A percentile compares a stretch with the other conserved stretches of the same genome.
These are phyloP conservation scores for Musa troglodytarum DNA, from an alignment of 176 grass and related monocot species.

Conservation along the genomic window DNA sequence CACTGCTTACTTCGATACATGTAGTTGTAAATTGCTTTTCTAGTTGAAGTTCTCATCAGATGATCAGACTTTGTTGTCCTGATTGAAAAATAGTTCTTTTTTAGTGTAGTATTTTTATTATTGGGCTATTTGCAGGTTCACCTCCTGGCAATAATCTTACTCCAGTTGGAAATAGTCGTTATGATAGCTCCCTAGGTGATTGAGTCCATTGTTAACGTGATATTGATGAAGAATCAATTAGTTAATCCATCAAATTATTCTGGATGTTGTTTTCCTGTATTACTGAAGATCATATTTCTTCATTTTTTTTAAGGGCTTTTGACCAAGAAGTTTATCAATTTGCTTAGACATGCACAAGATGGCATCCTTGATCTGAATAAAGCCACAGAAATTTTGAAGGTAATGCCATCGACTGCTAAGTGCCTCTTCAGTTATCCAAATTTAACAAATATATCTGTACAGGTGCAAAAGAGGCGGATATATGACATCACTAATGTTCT, in stretches of 20 bases:
- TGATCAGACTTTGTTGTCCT: neutral
- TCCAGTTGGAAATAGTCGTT: constrained; percentile 47
- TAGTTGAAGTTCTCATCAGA: neutral
- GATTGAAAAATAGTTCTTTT: neutral
- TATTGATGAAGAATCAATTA: neutral
- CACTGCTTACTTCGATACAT: neutral
- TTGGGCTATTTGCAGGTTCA: constrained; percentile 36
- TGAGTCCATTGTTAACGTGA: neutral
- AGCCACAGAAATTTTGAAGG: constrained; percentile 57
- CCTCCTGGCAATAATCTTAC: constrained; percentile 55
- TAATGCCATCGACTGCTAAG: constrained; percentile 16
- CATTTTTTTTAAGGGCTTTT: constrained; percentile 46
- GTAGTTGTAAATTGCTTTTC: neutral
- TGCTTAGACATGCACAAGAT: constrained; percentile 72
- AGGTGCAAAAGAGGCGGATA: constrained; percentile 84
- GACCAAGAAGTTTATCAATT: constrained; percentile 74
- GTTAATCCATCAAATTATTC: neutral
- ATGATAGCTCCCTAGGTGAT: constrained; percentile 90
- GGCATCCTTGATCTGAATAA: constrained; percentile 83
- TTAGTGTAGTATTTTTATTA: neutral
- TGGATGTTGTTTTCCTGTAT: constrained; percentile 19
- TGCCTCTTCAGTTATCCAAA: neutral
- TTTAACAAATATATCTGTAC: constrained; percentile 19
- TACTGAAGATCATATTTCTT: constrained; percentile 2
- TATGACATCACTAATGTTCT: constrained; percentile 99